Conservation (phyloP, 352 stramenopile species). For the Globisporangium middletonii region DNA sequence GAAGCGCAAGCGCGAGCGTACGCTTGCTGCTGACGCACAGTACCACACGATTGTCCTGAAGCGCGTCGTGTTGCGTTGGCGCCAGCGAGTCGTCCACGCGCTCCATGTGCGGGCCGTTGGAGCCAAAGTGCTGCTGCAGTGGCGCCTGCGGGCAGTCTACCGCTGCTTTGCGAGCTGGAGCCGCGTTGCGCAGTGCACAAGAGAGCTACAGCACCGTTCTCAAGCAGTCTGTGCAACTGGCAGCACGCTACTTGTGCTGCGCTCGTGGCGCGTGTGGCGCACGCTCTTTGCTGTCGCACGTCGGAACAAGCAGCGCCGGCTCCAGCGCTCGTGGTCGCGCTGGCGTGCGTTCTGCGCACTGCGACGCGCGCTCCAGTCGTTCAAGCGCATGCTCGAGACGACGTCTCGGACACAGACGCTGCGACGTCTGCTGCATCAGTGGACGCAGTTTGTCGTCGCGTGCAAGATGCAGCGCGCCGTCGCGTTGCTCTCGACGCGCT, state of each 20-base stretch:
- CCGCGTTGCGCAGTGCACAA: neutral
- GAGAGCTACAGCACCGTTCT: neutral
- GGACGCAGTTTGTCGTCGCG: conserved; percentile 22
- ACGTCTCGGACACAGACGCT: conserved; percentile 15
- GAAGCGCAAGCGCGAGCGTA: neutral
- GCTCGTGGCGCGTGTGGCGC: conserved; percentile 30
- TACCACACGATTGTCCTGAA: conserved; percentile 4
- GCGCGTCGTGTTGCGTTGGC: conserved; percentile 15
- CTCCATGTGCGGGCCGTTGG: conserved; percentile 9
- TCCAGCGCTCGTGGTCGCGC: conserved; percentile 18
- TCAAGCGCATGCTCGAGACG: conserved; percentile 21
- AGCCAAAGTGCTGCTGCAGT: conserved; percentile 21
- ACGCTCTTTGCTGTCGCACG: conserved; percentile 28
- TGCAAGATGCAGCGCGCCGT: conserved; percentile 27
- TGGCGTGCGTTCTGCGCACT: conserved; percentile 17
- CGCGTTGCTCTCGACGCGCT: conserved; percentile 20
- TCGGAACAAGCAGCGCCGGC: conserved; percentile 10
- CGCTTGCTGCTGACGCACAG: conserved; percentile 11
- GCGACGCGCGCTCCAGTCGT: conserved; percentile 11
- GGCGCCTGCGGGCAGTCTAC: conserved; percentile 31
- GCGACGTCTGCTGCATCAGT: conserved; percentile 14
- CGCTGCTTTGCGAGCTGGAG: conserved; percentile 32
- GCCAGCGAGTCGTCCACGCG: neutral
- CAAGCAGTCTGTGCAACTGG: conserved; percentile 1
- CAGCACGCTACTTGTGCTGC: conserved; percentile 7